These are phyloP conservation scores for Eutrema salsugineum DNA, from an alignment of 441 rosid genomes.

Conservation along the genomic window DNA sequence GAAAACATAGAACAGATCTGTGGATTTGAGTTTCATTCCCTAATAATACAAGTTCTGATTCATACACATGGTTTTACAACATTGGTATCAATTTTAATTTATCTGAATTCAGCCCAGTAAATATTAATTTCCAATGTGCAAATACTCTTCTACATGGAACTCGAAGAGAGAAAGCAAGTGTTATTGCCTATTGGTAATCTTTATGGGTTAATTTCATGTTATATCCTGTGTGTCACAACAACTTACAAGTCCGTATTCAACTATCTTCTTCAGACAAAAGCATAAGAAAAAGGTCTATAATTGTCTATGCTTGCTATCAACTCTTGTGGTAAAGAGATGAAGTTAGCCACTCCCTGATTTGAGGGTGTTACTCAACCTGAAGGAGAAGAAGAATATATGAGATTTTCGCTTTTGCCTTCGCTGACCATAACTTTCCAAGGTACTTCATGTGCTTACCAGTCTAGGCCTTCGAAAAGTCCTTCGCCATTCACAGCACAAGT, in stretches of 20 bases:
- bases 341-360: slow-evolving; percentile 52
- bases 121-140: not conserved
- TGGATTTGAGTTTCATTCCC: not conserved
- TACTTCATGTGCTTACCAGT: slow-evolving; percentile 44
- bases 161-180: not conserved
- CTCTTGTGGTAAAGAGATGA: not conserved
- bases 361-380: slow-evolving; percentile 77
- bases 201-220: slow-evolving; percentile 1
- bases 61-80: not conserved
- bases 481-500: slow-evolving; percentile 66
- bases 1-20: slow-evolving; percentile 8
- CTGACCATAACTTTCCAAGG: not conserved
- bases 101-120: too few relatives aligned
- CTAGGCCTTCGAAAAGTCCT: slow-evolving; percentile 68
- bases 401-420: not conserved
- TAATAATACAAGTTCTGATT: not conserved
- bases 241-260: not conserved
- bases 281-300: too few relatives aligned
- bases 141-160: not conserved
- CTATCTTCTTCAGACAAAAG: too few relatives aligned
- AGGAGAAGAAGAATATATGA: not conserved
- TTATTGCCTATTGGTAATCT: not conserved
- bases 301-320: too few relatives aligned
- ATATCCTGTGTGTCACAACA: not conserved
- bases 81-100: not conserved